Evolutionary conservation across 176 grass and related monocot genomes (phyloP).

Genomic region (Avena insularis): DNA sequence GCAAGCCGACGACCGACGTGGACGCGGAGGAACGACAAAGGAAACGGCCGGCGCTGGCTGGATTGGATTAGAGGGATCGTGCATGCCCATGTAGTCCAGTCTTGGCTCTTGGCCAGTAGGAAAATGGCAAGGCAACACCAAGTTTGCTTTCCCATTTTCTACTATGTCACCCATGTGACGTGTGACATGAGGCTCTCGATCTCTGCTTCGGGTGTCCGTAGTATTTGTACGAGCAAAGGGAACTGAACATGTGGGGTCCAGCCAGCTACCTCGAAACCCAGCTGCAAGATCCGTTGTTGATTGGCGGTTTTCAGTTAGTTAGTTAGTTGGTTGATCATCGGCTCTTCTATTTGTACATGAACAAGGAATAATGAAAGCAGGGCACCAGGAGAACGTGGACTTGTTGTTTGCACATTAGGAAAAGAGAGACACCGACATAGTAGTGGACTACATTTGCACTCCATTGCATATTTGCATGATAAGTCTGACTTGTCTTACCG

Average conservation of each 20-base stretch:
- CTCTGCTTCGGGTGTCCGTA: too few relatives aligned
- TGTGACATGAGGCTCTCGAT: background rate
- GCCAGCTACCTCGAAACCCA: constrained; percentile 6
- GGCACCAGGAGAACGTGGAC: constrained; percentile 31
- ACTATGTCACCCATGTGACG: constrained; percentile 21
- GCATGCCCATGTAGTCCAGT: background rate
- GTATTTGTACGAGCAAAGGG: too few relatives aligned
- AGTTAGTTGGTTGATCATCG: background rate
- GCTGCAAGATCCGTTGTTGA: background rate
- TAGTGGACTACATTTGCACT: background rate
- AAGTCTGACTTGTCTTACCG: constrained; percentile 40
- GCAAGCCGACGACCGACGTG: constrained; percentile 50
- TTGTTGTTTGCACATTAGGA: constrained; percentile 21
- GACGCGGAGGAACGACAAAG: background rate
- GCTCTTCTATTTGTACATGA: constrained; percentile 26
- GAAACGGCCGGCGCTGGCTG: background rate
- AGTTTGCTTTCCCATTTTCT: constrained; percentile 8
- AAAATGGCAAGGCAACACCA: constrained; percentile 11
- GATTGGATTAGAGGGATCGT: background rate
- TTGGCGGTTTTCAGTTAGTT: constrained; percentile 13
- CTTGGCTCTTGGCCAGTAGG: background rate
- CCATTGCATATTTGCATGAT: background rate
- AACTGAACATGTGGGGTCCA: too few relatives aligned
- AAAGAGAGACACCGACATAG: background rate
- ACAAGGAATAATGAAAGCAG: background rate